These are phyloP conservation scores for Mycena leptocephala DNA, from an alignment of 768 basidiomycete species.

Conservation along the genomic window DNA sequence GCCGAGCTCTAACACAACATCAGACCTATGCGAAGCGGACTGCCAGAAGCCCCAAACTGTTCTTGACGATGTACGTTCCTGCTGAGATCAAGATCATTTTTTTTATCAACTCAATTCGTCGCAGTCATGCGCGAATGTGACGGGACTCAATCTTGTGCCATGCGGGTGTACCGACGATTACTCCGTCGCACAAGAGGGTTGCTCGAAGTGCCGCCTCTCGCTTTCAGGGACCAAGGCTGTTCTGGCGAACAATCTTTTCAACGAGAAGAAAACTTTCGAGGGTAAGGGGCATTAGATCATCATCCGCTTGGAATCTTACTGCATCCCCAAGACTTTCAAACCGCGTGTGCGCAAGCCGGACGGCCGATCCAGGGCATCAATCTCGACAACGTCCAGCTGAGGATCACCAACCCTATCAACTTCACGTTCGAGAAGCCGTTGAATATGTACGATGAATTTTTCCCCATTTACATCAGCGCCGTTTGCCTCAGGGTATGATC, in stretches of 20 bases:
- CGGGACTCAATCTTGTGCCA: not conserved
- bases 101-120: not conserved
- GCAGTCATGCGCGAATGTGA: not conserved
- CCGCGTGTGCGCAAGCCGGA: not conserved
- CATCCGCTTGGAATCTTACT: too few species aligned
- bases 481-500: not conserved
- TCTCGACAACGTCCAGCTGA: not conserved
- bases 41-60: not conserved
- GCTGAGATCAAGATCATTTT: not conserved
- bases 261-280: not conserved
- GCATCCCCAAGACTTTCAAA: not conserved
- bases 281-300: not conserved
- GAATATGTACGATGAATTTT: not conserved
- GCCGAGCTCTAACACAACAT: not conserved
- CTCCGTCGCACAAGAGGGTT: not conserved
- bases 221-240: not conserved
- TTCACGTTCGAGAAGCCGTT: not conserved
- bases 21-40: not conserved
- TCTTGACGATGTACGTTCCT: not conserved
- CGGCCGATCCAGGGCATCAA: not conserved
- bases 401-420: not conserved
- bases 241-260: not conserved
- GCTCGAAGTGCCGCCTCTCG: not conserved
- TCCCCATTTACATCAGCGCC: not conserved
- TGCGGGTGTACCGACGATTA: constrained; percentile 7